These are phyloP conservation scores for Fusarium graminum DNA, from an alignment of 2,329 filamentous ascomycete species.

Conservation along the genomic window DNA sequence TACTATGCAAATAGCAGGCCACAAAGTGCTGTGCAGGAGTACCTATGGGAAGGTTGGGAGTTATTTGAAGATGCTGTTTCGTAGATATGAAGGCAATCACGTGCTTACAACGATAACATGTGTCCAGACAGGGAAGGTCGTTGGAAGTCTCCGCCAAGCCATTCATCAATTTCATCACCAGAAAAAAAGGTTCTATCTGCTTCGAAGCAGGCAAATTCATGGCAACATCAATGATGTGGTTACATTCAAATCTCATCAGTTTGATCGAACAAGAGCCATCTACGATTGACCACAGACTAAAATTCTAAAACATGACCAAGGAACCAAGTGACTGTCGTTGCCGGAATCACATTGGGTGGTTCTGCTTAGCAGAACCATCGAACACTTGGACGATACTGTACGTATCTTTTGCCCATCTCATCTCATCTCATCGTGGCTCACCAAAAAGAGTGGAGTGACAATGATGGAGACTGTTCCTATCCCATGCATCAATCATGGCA, in stretches of 20 bases:
- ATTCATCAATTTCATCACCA: conserved; percentile 11
- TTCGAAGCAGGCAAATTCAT: conserved; percentile 8
- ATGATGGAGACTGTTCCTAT: conserved; percentile 17
- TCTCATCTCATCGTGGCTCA: conserved; percentile 35
- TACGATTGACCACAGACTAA: conserved; percentile 28
- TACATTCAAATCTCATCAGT: conserved; percentile 22
- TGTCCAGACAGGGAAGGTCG: conserved; percentile 32
- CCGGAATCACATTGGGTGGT: conserved; percentile 12
- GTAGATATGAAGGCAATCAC: conserved; percentile 14
- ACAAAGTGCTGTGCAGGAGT: neutral
- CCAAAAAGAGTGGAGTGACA: conserved; percentile 28
- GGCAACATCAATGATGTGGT: conserved; percentile 6
- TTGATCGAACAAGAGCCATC: conserved; percentile 23
- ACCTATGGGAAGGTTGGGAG: neutral
- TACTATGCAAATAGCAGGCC: neutral
- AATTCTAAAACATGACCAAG: conserved; percentile 28
- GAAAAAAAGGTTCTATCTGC: conserved; percentile 12
- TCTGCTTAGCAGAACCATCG: conserved; percentile 1
- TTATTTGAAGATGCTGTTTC: neutral
- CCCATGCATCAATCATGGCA: conserved; percentile 25
- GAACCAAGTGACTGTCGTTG: conserved; percentile 13
- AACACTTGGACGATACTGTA: conserved; percentile 2
- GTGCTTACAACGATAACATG: conserved; percentile 19
- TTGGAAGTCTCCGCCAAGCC: conserved; percentile 41
- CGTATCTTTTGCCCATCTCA: conserved; percentile 39